Conservation (phyloP, 1,139 yeast genomes). For the Hansenula anomala region DNA sequence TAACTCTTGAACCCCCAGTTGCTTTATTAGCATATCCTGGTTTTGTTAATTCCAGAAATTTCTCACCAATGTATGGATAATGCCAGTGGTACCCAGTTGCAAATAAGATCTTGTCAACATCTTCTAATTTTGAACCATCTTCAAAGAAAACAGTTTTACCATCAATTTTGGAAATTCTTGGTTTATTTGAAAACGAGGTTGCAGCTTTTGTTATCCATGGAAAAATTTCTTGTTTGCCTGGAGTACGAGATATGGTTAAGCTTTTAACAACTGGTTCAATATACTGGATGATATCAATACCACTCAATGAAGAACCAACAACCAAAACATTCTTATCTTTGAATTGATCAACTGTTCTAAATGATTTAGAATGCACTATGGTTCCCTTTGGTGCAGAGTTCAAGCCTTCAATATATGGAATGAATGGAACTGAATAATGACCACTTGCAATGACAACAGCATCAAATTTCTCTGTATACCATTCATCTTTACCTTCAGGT, state of each 20-base stretch:
- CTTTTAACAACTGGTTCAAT: constrained; percentile 36
- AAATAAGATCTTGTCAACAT: constrained; percentile 33
- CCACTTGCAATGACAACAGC: constrained; percentile 42
- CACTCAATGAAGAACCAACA: constrained; percentile 47
- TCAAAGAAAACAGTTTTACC: constrained; percentile 26
- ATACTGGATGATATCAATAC: constrained; percentile 49
- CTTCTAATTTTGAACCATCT: constrained; percentile 29
- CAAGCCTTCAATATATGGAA: constrained; percentile 39
- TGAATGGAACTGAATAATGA: constrained; percentile 40
- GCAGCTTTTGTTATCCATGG: constrained; percentile 33
- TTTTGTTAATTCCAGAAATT: constrained; percentile 2
- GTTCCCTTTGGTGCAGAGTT: constrained; percentile 29
- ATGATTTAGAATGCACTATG: constrained; percentile 40
- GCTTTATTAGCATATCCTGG: constrained; percentile 31
- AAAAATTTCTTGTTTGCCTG: constrained; percentile 19
- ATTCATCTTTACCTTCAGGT: constrained; percentile 21
- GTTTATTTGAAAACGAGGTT: constrained; percentile 28
- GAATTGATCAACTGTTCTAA: constrained; percentile 26
- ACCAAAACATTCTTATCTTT: constrained; percentile 38
- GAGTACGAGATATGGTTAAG: constrained; percentile 32
- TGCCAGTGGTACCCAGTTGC: constrained; percentile 40
- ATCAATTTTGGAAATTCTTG: constrained; percentile 24
- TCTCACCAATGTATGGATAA: constrained; percentile 31
- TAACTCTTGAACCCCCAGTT: constrained; percentile 39
- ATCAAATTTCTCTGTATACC: constrained; percentile 34